phyloP scores from a whole-genome alignment of 768 basidiomycete species.

The Nidula microcarpa region DNA sequence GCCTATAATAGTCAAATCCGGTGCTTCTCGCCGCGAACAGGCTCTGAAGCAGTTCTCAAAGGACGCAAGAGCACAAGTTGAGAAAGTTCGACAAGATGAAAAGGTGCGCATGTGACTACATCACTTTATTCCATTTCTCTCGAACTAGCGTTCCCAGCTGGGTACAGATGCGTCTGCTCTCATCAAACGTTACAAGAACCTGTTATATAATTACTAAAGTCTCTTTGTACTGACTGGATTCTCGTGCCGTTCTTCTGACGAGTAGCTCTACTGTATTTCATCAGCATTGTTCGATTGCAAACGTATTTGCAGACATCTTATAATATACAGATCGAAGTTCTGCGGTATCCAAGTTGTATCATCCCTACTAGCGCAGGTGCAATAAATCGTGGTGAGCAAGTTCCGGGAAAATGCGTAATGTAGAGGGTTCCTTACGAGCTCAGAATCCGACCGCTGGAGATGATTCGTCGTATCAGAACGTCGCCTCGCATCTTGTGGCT shows the following conservation, averaged over 20 bases:
- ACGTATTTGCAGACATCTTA: background rate
- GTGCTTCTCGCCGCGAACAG: slow-evolving; percentile 19
- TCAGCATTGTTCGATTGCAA: background rate
- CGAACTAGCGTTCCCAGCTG: slow-evolving; percentile 11
- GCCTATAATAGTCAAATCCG: slow-evolving; percentile 18
- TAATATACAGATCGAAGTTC: background rate
- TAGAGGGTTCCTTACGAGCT: slow-evolving; percentile 38
- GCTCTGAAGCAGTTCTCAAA: slow-evolving; percentile 25
- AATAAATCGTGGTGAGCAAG: background rate
- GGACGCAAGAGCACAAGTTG: slow-evolving; percentile 28
- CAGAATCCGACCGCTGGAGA: slow-evolving; percentile 33
- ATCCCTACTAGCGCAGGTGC: background rate
- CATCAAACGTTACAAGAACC: slow-evolving; percentile 30
- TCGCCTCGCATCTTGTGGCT: slow-evolving; percentile 38
- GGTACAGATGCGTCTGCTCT: slow-evolving; percentile 30
- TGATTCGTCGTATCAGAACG: slow-evolving; percentile 16
- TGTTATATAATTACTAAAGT: slow-evolving; percentile 11
- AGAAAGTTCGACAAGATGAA: slow-evolving; percentile 29
- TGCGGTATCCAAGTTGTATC: background rate
- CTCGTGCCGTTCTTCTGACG: no score
- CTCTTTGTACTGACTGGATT: background rate
- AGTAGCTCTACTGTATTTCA: background rate
- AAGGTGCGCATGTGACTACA: slow-evolving; percentile 16
- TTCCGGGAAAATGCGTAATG: background rate
- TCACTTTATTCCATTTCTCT: background rate